Evolutionary conservation across 768 basidiomycete genomes (phyloP).

Genomic region (Lyophyllum shimeji): DNA sequence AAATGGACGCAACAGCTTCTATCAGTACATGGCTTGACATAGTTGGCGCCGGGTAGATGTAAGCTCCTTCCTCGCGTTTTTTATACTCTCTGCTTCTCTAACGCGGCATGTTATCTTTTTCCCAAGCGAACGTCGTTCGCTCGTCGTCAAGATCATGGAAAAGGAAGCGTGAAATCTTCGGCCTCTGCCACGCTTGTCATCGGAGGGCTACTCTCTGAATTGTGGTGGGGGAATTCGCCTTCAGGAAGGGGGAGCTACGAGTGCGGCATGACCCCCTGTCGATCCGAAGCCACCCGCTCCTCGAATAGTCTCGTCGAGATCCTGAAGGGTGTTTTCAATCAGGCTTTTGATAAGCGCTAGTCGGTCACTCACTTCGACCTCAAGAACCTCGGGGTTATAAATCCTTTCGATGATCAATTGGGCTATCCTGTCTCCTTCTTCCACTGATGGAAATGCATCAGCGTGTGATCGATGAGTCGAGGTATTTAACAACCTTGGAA

Average conservation of each 20-base stretch:
- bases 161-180: background rate
- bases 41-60: background rate
- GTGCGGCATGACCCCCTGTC: slow-evolving; percentile 78
- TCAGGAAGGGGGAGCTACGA: slow-evolving; percentile 30
- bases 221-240: too few species aligned
- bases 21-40: background rate
- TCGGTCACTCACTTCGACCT: slow-evolving; percentile 72
- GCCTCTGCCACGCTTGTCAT: background rate
- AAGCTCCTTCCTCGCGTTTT: background rate
- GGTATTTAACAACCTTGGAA: slow-evolving; percentile 62
- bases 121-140: background rate
- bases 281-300: slow-evolving; percentile 92
- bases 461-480: background rate
- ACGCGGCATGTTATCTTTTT: background rate
- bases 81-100: background rate
- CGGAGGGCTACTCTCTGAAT: background rate
- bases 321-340: slow-evolving; percentile 37
- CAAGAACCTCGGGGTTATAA: slow-evolving; percentile 78
- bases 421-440: slow-evolving; percentile 93
- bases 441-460: slow-evolving; percentile 47
- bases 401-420: slow-evolving; percentile 94
- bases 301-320: slow-evolving; percentile 82
- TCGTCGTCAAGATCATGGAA: background rate
- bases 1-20: background rate
- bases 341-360: background rate